Percentiles rank a stretch among this genome's conserved stretches.
Evolutionary conservation across 2,329 filamentous ascomycete species (phyloP).

Genomic region (Colletotrichum sp.): DNA sequence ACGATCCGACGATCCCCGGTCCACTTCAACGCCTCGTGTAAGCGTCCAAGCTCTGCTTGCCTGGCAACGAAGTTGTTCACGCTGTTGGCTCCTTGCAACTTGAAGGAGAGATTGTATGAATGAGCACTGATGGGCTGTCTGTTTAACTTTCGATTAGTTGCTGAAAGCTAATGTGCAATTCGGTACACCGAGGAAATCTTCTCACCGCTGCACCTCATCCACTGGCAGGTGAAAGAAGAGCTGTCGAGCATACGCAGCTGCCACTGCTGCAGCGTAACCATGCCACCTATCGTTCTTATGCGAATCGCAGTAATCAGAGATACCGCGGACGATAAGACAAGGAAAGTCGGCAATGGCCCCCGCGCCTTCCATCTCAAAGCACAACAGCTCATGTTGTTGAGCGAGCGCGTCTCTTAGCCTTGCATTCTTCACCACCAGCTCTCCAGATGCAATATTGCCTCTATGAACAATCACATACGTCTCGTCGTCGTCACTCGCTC

Average conservation of each 20-base stretch:
- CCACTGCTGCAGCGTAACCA: slow-evolving; percentile 9
- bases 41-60: not conserved
- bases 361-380: slow-evolving; percentile 24
- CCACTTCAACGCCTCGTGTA: not conserved
- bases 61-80: not conserved
- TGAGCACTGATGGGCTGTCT: not conserved
- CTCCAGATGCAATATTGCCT: slow-evolving; percentile 23
- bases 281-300: slow-evolving; percentile 20
- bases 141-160: not conserved
- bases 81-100: not conserved
- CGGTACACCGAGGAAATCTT: not conserved
- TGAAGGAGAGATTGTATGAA: not conserved
- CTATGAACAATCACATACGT: slow-evolving; percentile 18
- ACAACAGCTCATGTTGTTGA: slow-evolving; percentile 11
- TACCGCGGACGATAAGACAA: slow-evolving; percentile 20
- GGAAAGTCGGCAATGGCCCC: slow-evolving; percentile 19
- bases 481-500: slow-evolving; percentile 3
- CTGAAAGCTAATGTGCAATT: not conserved
- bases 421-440: slow-evolving; percentile 19
- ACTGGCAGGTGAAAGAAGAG: slow-evolving; percentile 19
- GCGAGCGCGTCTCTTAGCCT: slow-evolving; percentile 18
- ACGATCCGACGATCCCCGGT: slow-evolving; percentile 20
- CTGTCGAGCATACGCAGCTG: slow-evolving; percentile 20
- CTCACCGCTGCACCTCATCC: not conserved
- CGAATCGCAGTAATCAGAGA: slow-evolving; percentile 22